Percentiles rank a stretch among this genome's conserved stretches.
phyloP scores from a whole-genome alignment of 1,139 yeast species.

The Protomyces gravidus region DNA sequence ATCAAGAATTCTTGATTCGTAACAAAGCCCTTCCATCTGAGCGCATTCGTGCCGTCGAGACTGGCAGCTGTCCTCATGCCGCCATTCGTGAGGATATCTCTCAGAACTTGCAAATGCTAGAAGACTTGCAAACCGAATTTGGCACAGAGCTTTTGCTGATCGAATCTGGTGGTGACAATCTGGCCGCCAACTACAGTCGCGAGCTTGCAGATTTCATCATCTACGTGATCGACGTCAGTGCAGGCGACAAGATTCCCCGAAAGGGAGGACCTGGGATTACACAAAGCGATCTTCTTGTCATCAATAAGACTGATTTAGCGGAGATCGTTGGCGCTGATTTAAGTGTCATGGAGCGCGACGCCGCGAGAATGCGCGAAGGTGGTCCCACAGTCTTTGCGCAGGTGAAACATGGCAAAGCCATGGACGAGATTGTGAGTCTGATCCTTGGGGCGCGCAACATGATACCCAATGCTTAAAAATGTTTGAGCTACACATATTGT shows the following conservation, averaged over 20 bases:
- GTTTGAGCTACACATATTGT: too few relatives aligned
- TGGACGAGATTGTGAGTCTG: conserved; percentile 30
- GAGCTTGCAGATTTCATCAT: conserved; percentile 31
- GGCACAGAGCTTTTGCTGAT: conserved; percentile 29
- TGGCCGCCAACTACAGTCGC: conserved; percentile 32
- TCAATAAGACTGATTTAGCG: conserved; percentile 31
- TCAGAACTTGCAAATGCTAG: conserved; percentile 29
- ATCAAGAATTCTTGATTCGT: conserved; percentile 30
- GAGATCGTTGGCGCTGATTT: conserved; percentile 30
- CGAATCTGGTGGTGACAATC: conserved; percentile 31
- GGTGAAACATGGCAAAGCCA: conserved; percentile 29
- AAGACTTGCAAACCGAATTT: conserved; percentile 30
- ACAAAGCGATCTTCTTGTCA: conserved; percentile 28
- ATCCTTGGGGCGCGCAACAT: conserved; percentile 29
- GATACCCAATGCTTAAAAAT: not conserved
- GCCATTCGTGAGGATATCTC: conserved; percentile 32
- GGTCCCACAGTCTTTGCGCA: conserved; percentile 31
- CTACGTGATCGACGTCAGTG: conserved; percentile 32
- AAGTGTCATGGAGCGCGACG: conserved; percentile 30
- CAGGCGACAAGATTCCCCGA: conserved; percentile 32
- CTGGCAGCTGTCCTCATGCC: conserved; percentile 33
- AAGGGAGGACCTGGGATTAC: conserved; percentile 33
- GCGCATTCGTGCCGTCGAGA: conserved; percentile 31
- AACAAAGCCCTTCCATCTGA: conserved; percentile 29
- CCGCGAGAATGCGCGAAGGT: conserved; percentile 30